Evolutionary conservation across 1,139 yeast species (phyloP).

Genomic region (Kurtzmaniella quercitrusa): DNA sequence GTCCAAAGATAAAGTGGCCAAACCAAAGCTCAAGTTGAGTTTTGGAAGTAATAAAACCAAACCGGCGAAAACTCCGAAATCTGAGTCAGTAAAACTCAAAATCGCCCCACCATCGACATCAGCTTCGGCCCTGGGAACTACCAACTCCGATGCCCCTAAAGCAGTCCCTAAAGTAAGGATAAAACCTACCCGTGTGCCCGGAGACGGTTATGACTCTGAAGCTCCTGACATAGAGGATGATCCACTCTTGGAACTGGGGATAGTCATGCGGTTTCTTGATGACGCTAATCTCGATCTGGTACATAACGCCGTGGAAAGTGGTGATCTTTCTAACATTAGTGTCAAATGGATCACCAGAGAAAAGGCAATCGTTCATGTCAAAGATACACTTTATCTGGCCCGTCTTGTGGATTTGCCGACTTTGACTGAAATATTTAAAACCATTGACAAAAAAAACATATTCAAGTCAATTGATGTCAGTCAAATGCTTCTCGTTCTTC

Average conservation of each 20-base stretch:
- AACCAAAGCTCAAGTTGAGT: slow-evolving; percentile 2
- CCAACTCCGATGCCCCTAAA: slow-evolving; percentile 10
- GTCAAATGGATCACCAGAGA: slow-evolving; percentile 81
- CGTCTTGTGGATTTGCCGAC: slow-evolving; percentile 89
- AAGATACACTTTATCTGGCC: slow-evolving; percentile 68
- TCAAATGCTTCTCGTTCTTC: slow-evolving; percentile 79
- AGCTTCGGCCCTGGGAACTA: neutral
- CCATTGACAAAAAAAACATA: slow-evolving; percentile 84
- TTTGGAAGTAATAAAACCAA: slow-evolving; percentile 1
- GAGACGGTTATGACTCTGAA: slow-evolving; percentile 96
- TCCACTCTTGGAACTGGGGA: slow-evolving; percentile 85
- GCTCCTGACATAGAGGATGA: slow-evolving; percentile 96
- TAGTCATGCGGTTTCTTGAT: slow-evolving; percentile 72
- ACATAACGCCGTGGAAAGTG: slow-evolving; percentile 75
- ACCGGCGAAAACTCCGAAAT: neutral
- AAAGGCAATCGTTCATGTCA: slow-evolving; percentile 63
- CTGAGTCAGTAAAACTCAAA: neutral
- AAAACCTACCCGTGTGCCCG: slow-evolving; percentile 81
- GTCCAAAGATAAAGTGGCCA: slow-evolving; percentile 3
- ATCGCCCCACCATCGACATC: neutral
- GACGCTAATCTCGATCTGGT: slow-evolving; percentile 76
- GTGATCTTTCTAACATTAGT: slow-evolving; percentile 69
- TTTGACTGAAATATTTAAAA: slow-evolving; percentile 79
- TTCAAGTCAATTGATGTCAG: slow-evolving; percentile 83
- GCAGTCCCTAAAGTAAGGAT: slow-evolving; percentile 64